Evolutionary conservation across 225 moss, liverwort and hornwort species (phyloP), one percentile per base, ranked within the genome.

Genomic region (Sphagnum contortum): DNA sequence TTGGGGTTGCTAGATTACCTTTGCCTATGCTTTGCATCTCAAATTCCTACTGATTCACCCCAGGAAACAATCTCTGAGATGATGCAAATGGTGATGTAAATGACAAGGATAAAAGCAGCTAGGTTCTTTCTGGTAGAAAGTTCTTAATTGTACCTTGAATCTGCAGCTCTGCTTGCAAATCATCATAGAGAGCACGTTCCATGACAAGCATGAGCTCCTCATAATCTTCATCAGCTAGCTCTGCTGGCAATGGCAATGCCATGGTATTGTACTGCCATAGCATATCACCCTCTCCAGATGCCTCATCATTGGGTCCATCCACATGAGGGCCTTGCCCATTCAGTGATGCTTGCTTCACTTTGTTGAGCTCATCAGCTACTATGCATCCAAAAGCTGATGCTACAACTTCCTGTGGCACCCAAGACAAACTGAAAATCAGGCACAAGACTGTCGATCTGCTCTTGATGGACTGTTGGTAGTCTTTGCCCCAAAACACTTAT

Each of bases 181-280:
- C 93, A 71, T 98, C 87, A 71, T 93, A 88, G 9, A 93, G 69
- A 51, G 98, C 76, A 55, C 84, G 83, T 69, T 93, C 98, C 98
- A 98, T 98, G 7, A 82, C 93, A 55, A 86, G 45, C 91, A 98
- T 89, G 47, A 98, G 91, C 55, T 85, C 88, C 53, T 89, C 70
- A 60, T 98, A 98, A 56, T 93, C 93, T 70, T 84, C 84, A 70
- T 89, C 68, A 4, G 72, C 82, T 63, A 93, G 89, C 70, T 86
- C 93, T 6, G 75, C 64, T 50, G 83, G 81, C 56, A 75, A 64
- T 57, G 80, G 87, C 48, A 80, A 78, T 63, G 83, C 70, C 80
- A 77, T 68, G 48, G 80, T 70, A 62, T 98, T 91, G 65, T 98
- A 86, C 45, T 88, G 79, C 98, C 98, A 98, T 57, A 98, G 77